Evolutionary conservation across 805 yeast genomes (phyloP), one percentile per base, ranked within the genome.

Genomic region (Teunomyces tritomae): DNA sequence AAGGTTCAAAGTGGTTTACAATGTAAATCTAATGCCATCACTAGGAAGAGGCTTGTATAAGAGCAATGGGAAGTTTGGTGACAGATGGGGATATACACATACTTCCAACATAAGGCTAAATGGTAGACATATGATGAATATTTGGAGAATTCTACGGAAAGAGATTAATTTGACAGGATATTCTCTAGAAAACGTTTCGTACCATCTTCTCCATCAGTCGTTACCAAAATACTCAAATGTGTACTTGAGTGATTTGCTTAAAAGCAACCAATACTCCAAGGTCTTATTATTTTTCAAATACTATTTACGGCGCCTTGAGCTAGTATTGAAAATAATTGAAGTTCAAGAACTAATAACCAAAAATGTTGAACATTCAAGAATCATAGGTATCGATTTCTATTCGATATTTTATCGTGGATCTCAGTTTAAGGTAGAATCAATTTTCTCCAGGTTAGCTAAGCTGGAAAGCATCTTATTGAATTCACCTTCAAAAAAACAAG

Each of bases 401-500:
- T 89, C 97, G 2, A 89, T 90, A 7, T 81, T 87, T 50, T 86
- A 88, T 44, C 65, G 99, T 49, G 99, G 99, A 0, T 92, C 98
- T 0, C 99, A 94, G 60, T 94, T 76, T 62, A 91, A 89, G 61
- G 97, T 94, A 2, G 99, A 94, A 60, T 87, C 97, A 1, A 76
- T 91, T 33, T 67, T 94, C 53, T 66, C 81, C 3, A 68, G 99
- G 46, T 65, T 94, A 14, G 79, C 94, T 24, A 89, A 89, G 56
- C 72, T 82, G 2, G 96, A 90, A 59, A 86, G 86, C 59, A 81
- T 76, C 45, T 63, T 92, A 36, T 61, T 90, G 47, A 67, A 84
- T 5, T 87, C 97, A 0, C 97, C 99, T 0, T 82, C 88, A 27
- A 85, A 86, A 57, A 69, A 76, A 39, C 88, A 89, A 52, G 97